These are phyloP conservation scores for Amanita muscaria DNA, from an alignment of 768 basidiomycete genomes.

Conservation along the genomic window DNA sequence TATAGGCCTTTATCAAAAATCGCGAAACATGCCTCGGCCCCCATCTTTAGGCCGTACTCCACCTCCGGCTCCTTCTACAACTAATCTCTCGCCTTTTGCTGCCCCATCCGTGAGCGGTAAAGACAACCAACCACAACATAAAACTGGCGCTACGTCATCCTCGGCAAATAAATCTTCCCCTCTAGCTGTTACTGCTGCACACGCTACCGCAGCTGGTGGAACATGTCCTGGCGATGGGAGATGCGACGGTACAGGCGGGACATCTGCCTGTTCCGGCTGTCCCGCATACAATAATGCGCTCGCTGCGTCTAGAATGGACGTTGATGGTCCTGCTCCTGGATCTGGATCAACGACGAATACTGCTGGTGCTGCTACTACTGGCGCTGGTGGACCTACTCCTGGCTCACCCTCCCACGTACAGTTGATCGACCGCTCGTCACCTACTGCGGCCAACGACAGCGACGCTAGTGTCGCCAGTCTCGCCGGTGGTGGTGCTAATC, in stretches of 20 bases:
- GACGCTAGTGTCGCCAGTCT: slow-evolving; percentile 15
- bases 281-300: slow-evolving; percentile 91
- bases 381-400: slow-evolving; percentile 14
- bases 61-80: slow-evolving; percentile 18
- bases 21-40: slow-evolving; percentile 67
- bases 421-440: slow-evolving; percentile 9
- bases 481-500: slow-evolving; percentile 14
- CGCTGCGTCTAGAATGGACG: slow-evolving; percentile 32
- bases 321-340: slow-evolving; percentile 21
- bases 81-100: slow-evolving; percentile 28
- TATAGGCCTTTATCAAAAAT: slow-evolving; percentile 81
- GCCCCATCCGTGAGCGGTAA: slow-evolving; percentile 16
- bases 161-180: no score
- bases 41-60: slow-evolving; percentile 42
- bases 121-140: slow-evolving; percentile 15
- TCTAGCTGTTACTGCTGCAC: no score
- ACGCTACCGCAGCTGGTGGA: slow-evolving; percentile 27
- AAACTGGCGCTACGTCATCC: slow-evolving; percentile 9
- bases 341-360: no score
- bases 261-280: slow-evolving; percentile 88
- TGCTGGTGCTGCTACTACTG: slow-evolving; percentile 14
- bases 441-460: slow-evolving; percentile 11
- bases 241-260: slow-evolving; percentile 96
- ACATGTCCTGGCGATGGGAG: slow-evolving; percentile 99
- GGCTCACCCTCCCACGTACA: slow-evolving; percentile 7